A percentile compares a stretch with the other conserved stretches of the same genome.
Conservation (phyloP, 768 basidiomycete genomes). For the Boletellus emodensis region DNA sequence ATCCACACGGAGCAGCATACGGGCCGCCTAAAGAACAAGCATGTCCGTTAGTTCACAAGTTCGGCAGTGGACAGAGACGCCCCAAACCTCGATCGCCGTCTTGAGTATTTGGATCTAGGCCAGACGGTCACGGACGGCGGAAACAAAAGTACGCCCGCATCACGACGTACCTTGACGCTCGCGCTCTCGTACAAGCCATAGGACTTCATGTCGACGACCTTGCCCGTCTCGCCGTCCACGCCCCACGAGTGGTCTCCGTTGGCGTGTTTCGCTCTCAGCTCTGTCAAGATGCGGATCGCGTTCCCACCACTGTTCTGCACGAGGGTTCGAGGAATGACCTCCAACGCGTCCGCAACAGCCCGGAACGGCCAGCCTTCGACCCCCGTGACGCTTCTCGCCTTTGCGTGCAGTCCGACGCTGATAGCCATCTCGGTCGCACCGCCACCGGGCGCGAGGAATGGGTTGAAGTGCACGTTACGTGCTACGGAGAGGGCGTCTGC, state of each 20-base stretch:
- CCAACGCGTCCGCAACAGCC: conserved; percentile 94
- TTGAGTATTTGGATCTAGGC: conserved; percentile 89
- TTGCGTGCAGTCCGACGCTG: conserved; percentile 78
- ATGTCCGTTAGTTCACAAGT: background rate
- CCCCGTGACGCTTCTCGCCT: conserved; percentile 76
- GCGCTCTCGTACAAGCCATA: conserved; percentile 96
- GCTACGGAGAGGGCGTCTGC: conserved; percentile 98
- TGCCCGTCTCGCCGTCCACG: conserved; percentile 93
- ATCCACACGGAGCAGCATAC: conserved; percentile 88
- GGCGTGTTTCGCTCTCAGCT: conserved; percentile 93
- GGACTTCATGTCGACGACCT: conserved; percentile 91
- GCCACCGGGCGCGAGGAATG: conserved; percentile 88
- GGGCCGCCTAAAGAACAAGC: conserved; percentile 56
- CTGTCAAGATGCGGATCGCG: conserved; percentile 88
- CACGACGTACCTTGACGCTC: conserved; percentile 72
- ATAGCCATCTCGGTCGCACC: conserved; percentile 99
- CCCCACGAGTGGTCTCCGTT: conserved; percentile 90
- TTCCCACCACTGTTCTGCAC: conserved; percentile 96
- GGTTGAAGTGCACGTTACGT: conserved; percentile 95
- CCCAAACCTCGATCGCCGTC: conserved; percentile 85
- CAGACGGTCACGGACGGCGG: background rate
- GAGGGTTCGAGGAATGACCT: conserved; percentile 93
- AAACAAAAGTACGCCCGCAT: background rate
- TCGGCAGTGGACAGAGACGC: background rate
- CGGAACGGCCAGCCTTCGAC: conserved; percentile 89